A percentile compares a stretch with the other conserved stretches of the same genome.
These are phyloP conservation scores for Calonectria pauciramosa DNA, from an alignment of 2,329 filamentous ascomycete species.

Conservation along the genomic window DNA sequence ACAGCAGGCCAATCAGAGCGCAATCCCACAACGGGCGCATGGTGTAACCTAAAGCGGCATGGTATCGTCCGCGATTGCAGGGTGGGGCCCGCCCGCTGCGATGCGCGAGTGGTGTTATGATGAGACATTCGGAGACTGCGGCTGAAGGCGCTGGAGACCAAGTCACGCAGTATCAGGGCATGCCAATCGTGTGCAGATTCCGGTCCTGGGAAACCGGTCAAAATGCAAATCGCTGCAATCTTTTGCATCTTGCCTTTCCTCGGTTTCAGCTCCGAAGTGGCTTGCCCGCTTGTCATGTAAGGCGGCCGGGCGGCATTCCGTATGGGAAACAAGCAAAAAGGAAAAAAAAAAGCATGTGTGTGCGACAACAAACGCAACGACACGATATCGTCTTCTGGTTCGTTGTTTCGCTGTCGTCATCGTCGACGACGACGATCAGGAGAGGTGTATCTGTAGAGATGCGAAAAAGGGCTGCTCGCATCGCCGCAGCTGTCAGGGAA, in stretches of 20 bases:
- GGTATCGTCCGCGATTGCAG: slow-evolving; percentile 12
- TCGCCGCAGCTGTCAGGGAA: neutral
- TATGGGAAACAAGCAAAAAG: neutral
- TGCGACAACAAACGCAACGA: neutral
- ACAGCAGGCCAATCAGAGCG: slow-evolving; percentile 25
- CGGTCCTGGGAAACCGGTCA: neutral
- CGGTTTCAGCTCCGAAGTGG: slow-evolving; percentile 3
- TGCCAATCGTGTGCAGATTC: neutral
- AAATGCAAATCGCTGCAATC: neutral
- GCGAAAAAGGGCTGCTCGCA: neutral
- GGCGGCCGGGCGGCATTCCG: neutral
- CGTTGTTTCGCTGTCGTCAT: neutral
- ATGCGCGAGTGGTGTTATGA: neutral
- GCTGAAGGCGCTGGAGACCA: neutral
- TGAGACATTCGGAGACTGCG: slow-evolving; percentile 15
- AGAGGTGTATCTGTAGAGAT: neutral
- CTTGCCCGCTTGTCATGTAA: neutral
- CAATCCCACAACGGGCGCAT: slow-evolving; percentile 26
- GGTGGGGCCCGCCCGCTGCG: neutral
- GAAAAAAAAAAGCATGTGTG: neutral
- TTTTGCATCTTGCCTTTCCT: slow-evolving; percentile 1
- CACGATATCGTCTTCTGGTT: neutral
- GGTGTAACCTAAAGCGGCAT: slow-evolving; percentile 23
- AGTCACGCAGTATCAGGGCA: neutral
- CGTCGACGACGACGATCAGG: neutral